Conservation (phyloP, 1,284 basidiomycete genomes). For the Erythrobasidium hasegawianum region DNA sequence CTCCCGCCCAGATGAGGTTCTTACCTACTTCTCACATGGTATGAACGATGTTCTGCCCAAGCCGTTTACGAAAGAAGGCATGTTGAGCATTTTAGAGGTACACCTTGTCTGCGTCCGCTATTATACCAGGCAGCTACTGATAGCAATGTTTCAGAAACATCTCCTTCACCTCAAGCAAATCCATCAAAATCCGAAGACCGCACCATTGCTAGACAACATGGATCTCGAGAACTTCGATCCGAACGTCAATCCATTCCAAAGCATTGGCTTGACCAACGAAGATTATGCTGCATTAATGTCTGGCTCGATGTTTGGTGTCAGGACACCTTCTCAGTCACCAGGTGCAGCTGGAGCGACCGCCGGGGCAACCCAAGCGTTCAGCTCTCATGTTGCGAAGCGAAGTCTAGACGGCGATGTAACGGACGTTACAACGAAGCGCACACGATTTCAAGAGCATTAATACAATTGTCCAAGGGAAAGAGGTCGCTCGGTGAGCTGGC, state of each 20-base stretch:
- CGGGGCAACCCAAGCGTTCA: not conserved
- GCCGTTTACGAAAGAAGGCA: conserved; percentile 87
- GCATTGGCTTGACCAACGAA: conserved; percentile 22
- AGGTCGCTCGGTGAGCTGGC: too few species aligned
- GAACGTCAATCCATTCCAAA: conserved; percentile 25
- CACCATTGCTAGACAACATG: conserved; percentile 16
- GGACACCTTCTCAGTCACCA: conserved; percentile 1
- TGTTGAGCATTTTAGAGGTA: conserved; percentile 87
- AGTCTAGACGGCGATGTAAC: conserved; percentile 2
- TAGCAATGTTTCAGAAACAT: conserved; percentile 64
- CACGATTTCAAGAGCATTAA: conserved; percentile 28
- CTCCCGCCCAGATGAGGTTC: conserved; percentile 81
- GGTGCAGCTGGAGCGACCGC: conserved; percentile 9
- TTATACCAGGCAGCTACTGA: conserved; percentile 15
- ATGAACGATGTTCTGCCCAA: conserved; percentile 90
- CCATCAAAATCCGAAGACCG: conserved; percentile 68
- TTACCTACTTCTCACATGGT: conserved; percentile 83
- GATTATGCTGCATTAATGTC: conserved; percentile 28
- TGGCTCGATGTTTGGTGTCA: not conserved
- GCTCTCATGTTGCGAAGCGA: conserved; percentile 4
- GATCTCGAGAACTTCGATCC: conserved; percentile 22
- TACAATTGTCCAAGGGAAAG: not conserved
- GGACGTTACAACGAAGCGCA: conserved; percentile 12
- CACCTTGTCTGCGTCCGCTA: conserved; percentile 37
- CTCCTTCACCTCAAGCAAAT: conserved; percentile 87